Base-by-base conservation (phyloP, 2,329 filamentous ascomycete species). In the Alternaria dauci region DNA sequence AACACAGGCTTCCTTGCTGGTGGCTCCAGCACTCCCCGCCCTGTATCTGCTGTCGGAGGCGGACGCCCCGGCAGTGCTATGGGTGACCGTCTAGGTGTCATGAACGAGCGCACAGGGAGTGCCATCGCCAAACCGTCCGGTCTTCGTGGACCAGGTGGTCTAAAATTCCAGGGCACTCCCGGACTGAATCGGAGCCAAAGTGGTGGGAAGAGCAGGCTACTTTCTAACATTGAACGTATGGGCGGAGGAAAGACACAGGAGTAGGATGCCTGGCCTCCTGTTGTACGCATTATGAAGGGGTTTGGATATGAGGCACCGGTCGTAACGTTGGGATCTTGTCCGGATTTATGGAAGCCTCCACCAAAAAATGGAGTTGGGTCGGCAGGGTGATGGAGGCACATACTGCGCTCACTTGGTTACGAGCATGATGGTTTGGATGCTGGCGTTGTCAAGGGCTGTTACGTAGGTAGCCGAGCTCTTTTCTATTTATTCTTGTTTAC, bases 211-310 rank as follows among this genome's bases (percentile, higher is more conserved):
- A 92, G 90, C 73, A 88, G 90, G 58, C 90, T 95, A 72, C 89
- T 96, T 89, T 91, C 86, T 70, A 93, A 91, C 18, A 95, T 96
- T 76, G 92, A 96, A 83, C 88, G 89, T 79, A 96, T 96, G 93
- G 92, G 92, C 9, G 89, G 84, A 2, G 65, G 66, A 12, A 68
- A 61, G 42, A 53, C 59, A 14, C 68, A 71, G 61, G 70, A 71
- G 48, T 72, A 72, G 64, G 42, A 53, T 58, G 32, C 48, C 48
- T 61, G 42, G 48, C 28, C 54, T 18, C 41, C 34, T 36, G 34
- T 58, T 39, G 48, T 47, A 52, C 34, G 44, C 30, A 51, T n/a
- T 25, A 41, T 58, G 36, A 44, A 46, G n/a, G 51, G 43, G 23
- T 50, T 54, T 59, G 50, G 50, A 30, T 59, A 50, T 32, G 26